These are phyloP conservation scores for Juglanconis oblonga DNA, from an alignment of 2,329 filamentous ascomycete species.

Conservation along the genomic window DNA sequence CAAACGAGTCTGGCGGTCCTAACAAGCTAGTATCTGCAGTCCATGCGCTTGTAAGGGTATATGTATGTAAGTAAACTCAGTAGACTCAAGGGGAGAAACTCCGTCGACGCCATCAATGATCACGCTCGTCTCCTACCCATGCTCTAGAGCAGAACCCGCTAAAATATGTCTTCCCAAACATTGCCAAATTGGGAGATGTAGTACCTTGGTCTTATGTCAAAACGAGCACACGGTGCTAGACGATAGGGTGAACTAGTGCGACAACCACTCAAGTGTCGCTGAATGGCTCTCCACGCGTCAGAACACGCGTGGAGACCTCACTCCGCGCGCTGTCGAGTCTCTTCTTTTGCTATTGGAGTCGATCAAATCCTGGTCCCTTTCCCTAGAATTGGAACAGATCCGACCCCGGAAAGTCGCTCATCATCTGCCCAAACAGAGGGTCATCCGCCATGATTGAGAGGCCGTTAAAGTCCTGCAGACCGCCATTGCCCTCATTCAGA, in stretches of 20 bases:
- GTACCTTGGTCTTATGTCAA: too few relatives aligned
- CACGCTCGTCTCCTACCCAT: not conserved
- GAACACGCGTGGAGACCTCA: too few relatives aligned
- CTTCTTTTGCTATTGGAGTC: too few relatives aligned
- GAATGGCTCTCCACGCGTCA: too few relatives aligned
- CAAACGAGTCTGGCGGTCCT: not conserved
- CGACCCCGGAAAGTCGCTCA: conserved; percentile 10
- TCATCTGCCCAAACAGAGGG: conserved; percentile 10
- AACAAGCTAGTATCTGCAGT: not conserved
- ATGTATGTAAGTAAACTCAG: not conserved
- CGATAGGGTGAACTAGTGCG: too few relatives aligned
- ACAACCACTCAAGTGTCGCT: too few relatives aligned
- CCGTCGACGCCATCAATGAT: not conserved
- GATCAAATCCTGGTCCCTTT: not conserved
- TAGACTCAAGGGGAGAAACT: not conserved
- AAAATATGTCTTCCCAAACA: too few relatives aligned
- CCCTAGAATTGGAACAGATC: conserved; percentile 10
- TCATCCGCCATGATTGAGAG: conserved; percentile 19
- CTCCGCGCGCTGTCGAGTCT: too few relatives aligned
- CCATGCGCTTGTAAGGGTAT: not conserved
- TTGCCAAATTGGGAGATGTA: too few relatives aligned
- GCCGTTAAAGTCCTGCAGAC: conserved; percentile 13
- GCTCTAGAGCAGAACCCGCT: not conserved
- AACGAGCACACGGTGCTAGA: too few relatives aligned
- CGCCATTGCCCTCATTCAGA: conserved; percentile 27